Evolutionary conservation across 345 rosid species (phyloP).

Genomic region (Arabis alpina): DNA sequence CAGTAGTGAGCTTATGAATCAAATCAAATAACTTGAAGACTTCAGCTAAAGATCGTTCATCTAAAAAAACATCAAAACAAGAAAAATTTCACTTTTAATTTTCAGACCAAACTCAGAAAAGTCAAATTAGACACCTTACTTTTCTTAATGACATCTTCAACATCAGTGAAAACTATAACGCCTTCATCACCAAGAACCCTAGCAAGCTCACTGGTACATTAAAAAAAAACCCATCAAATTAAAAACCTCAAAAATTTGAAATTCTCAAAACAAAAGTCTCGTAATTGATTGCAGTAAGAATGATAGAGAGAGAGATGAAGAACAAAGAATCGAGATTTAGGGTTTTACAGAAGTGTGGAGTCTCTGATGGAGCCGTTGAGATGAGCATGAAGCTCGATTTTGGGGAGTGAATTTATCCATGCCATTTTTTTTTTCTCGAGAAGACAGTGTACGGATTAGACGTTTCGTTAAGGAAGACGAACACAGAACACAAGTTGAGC

Average conservation of each 20-base stretch:
- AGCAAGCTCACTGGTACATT: slow-evolving; percentile 81
- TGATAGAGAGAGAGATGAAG: not conserved
- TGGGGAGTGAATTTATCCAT: slow-evolving; percentile 72
- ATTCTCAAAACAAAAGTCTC: not conserved
- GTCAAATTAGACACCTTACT: slow-evolving; percentile 43
- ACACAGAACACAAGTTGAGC: slow-evolving; percentile 1
- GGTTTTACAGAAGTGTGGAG: slow-evolving; percentile 77
- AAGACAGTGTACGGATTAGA: slow-evolving; percentile 32
- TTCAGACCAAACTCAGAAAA: not conserved
- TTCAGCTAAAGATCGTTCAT: slow-evolving; percentile 71
- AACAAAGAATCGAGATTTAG: not conserved
- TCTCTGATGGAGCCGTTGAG: slow-evolving; percentile 94
- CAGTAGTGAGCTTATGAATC: slow-evolving; percentile 81
- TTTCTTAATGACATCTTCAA: slow-evolving; percentile 81
- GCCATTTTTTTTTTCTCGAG: slow-evolving; percentile 49
- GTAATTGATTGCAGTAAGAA: not conserved
- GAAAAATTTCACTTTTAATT: not conserved
- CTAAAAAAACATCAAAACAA: slow-evolving; percentile 41
- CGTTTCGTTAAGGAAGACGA: slow-evolving; percentile 24
- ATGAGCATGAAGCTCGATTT: slow-evolving; percentile 97
- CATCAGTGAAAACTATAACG: slow-evolving; percentile 61
- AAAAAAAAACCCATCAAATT: slow-evolving; percentile 14
- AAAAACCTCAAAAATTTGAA: not conserved
- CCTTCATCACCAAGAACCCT: slow-evolving; percentile 78
- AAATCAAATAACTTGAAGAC: slow-evolving; percentile 92